Percentiles rank a stretch among this genome's conserved stretches.
Conservation (phyloP, 495 filamentous ascomycete genomes). For the Darksidea phi region DNA sequence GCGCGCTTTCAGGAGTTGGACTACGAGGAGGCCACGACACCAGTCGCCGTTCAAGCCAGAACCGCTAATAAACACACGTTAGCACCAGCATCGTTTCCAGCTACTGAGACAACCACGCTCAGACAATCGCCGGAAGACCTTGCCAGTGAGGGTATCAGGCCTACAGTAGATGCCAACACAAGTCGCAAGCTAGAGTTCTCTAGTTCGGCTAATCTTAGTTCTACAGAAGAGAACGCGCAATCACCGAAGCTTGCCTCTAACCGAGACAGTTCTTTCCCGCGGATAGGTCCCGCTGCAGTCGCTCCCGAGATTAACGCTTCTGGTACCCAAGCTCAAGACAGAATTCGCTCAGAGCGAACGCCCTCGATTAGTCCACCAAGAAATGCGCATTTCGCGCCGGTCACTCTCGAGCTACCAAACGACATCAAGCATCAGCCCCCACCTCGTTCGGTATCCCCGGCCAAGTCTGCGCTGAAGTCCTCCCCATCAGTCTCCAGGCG, state of each 20-base stretch:
- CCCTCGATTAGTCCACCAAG: slow-evolving; percentile 63
- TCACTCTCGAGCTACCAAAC: slow-evolving; percentile 52
- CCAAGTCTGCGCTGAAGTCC: slow-evolving; percentile 81
- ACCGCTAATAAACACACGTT: not conserved
- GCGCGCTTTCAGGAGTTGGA: not conserved
- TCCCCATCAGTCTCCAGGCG: slow-evolving; percentile 48
- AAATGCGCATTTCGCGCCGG: slow-evolving; percentile 70
- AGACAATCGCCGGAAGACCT: slow-evolving; percentile 25
- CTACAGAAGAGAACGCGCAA: not conserved
- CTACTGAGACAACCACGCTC: slow-evolving; percentile 3
- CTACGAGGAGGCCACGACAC: not conserved
- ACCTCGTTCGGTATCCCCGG: slow-evolving; percentile 75
- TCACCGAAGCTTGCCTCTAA: slow-evolving; percentile 18
- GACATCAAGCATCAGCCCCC: slow-evolving; percentile 70
- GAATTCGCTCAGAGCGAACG: slow-evolving; percentile 34
- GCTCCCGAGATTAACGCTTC: not conserved
- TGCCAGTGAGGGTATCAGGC: slow-evolving; percentile 21
- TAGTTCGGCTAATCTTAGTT: not conserved
- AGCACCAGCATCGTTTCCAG: too few species aligned
- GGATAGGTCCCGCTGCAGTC: not conserved
- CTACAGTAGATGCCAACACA: slow-evolving; percentile 2
- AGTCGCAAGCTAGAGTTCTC: slow-evolving; percentile 2
- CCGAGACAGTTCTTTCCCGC: slow-evolving; percentile 18
- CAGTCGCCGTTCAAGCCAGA: not conserved
- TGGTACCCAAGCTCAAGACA: not conserved